phyloP scores from a whole-genome alignment of 2,329 filamentous ascomycete genomes.

The Aspergillus sp. region DNA sequence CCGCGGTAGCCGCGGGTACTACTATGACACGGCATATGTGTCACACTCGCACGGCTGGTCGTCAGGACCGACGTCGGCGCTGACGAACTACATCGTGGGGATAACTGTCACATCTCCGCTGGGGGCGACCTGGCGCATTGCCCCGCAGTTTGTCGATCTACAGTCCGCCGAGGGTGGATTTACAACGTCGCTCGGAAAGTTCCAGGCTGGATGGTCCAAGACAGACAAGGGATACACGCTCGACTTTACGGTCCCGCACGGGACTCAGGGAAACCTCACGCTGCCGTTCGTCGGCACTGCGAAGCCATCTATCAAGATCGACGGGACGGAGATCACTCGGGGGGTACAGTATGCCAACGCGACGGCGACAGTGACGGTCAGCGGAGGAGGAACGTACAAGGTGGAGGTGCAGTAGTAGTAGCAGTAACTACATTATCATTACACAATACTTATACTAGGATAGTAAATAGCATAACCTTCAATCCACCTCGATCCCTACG shows the following conservation, averaged over 20 bases:
- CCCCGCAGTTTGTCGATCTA: slow-evolving; percentile 49
- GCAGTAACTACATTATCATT: neutral
- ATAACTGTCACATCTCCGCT: slow-evolving; percentile 43
- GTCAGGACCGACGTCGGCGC: slow-evolving; percentile 44
- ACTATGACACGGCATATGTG: slow-evolving; percentile 48
- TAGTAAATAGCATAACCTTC: neutral
- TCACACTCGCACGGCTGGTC: slow-evolving; percentile 49
- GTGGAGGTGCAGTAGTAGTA: slow-evolving; percentile 19
- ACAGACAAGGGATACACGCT: slow-evolving; percentile 20
- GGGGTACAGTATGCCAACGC: slow-evolving; percentile 22
- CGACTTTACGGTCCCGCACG: slow-evolving; percentile 24
- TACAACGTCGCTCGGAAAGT: slow-evolving; percentile 45
- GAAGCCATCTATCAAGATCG: slow-evolving; percentile 28
- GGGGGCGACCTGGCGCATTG: slow-evolving; percentile 47
- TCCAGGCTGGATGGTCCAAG: slow-evolving; percentile 23
- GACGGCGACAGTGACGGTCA: slow-evolving; percentile 24
- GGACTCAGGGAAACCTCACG: slow-evolving; percentile 25
- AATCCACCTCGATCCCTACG: too few relatives aligned
- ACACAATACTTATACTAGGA: neutral
- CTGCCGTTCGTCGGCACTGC: slow-evolving; percentile 25
- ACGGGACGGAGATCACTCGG: slow-evolving; percentile 22
- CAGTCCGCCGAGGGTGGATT: slow-evolving; percentile 49
- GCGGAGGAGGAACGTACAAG: slow-evolving; percentile 25
- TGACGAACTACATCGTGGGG: slow-evolving; percentile 50
- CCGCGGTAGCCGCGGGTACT: slow-evolving; percentile 54